These are phyloP conservation scores for Lyophyllum decastes DNA, from an alignment of 768 basidiomycete genomes.

Conservation along the genomic window DNA sequence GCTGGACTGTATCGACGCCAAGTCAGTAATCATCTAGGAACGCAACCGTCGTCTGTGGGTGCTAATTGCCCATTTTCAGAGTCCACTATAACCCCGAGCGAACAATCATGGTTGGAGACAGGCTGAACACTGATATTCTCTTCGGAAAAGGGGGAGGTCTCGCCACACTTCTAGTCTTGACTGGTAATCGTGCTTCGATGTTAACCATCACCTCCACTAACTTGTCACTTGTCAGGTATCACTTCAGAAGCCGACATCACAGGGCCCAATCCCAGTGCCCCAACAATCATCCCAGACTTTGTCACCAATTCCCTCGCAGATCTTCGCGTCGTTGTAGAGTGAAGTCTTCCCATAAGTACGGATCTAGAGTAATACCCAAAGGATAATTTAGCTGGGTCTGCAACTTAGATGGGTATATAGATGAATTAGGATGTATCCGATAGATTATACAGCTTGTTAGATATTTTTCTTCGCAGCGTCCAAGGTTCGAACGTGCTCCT, in stretches of 20 bases:
- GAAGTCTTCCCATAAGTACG: neutral
- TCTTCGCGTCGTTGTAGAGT: conserved; percentile 44
- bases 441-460: conserved; percentile 3
- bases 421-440: neutral
- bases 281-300: conserved; percentile 77
- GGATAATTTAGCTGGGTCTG: neutral
- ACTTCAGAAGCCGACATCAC: conserved; percentile 73
- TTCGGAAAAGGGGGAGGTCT: conserved; percentile 90
- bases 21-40: conserved; percentile 33
- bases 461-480: conserved; percentile 15
- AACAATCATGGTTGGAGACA: conserved; percentile 96
- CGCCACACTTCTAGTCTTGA: conserved; percentile 86
- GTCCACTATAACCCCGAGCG: conserved; percentile 82
- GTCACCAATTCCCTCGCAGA: conserved; percentile 84
- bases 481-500: conserved; percentile 33
- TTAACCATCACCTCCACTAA: neutral
- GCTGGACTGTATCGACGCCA: conserved; percentile 87
- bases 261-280: conserved; percentile 67
- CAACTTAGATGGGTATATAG: conserved; percentile 3
- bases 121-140: conserved; percentile 92
- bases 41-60: neutral
- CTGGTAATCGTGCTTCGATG: conserved; percentile 51
- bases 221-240: conserved; percentile 55
- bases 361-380: conserved; percentile 3
- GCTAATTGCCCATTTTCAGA: conserved; percentile 41